These are phyloP conservation scores for Suillus luteus DNA, from an alignment of 768 basidiomycete genomes.

Conservation along the genomic window DNA sequence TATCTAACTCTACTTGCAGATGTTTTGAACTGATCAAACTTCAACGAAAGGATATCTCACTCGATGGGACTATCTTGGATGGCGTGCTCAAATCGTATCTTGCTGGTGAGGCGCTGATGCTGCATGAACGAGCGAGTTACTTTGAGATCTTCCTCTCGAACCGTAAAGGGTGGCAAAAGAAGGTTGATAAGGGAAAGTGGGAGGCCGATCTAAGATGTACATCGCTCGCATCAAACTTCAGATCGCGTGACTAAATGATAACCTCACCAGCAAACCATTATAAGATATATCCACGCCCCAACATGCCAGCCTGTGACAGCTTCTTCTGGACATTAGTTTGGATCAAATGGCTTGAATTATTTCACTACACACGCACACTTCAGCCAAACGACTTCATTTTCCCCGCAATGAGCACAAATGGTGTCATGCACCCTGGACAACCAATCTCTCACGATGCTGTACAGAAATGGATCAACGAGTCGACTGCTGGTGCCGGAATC, in stretches of 20 bases:
- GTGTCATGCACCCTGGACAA: conserved; percentile 26
- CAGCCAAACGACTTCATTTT: conserved; percentile 23
- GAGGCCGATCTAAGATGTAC: conserved; percentile 19
- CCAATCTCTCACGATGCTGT: conserved; percentile 26
- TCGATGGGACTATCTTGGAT: conserved; percentile 3
- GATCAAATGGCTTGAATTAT: conserved; percentile 6
- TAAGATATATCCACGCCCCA: neutral
- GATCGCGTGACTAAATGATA: neutral
- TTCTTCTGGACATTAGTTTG: conserved; percentile 6
- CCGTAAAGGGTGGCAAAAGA: conserved; percentile 29
- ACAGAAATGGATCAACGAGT: conserved; percentile 23
- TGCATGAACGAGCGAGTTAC: too few relatives aligned
- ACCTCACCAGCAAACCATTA: conserved; percentile 11
- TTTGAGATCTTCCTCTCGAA: conserved; percentile 26
- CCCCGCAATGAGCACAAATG: conserved; percentile 25
- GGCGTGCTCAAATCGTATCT: conserved; percentile 12
- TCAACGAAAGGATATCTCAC: conserved; percentile 23
- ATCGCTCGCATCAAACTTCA: neutral
- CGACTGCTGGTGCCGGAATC: neutral
- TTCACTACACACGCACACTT: conserved; percentile 13
- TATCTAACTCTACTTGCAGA: too few relatives aligned
- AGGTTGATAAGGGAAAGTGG: conserved; percentile 27
- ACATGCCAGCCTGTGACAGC: neutral
- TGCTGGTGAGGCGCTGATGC: neutral
- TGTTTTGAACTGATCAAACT: conserved; percentile 35